Conservation (phyloP, 177 flowering plant genomes). For the Vitis hybrid region DNA sequence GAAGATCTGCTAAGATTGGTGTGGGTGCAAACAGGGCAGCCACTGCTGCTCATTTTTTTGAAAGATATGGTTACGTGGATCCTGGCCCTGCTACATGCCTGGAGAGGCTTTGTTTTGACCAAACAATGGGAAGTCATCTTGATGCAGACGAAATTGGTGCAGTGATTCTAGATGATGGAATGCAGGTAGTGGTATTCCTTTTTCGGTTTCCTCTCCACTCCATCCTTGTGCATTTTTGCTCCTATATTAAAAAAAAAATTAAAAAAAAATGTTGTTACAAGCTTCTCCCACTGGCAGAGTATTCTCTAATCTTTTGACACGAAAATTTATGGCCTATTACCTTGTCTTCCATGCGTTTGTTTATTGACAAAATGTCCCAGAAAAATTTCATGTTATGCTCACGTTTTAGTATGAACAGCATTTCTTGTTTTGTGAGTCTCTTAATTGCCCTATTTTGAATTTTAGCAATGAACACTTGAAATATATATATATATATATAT, state of each 20-base stretch:
- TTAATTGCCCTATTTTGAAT: neutral
- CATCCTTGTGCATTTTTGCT: neutral
- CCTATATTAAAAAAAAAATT: neutral
- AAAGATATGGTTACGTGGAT: constrained; percentile 50
- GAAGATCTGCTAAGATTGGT: constrained; percentile 64
- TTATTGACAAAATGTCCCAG: neutral
- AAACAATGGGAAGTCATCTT: constrained; percentile 18
- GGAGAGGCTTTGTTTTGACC: constrained; percentile 14
- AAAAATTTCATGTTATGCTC: neutral
- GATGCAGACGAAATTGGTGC: constrained; percentile 43
- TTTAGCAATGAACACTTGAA: neutral
- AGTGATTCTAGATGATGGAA: constrained; percentile 89
- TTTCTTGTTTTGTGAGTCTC: neutral
- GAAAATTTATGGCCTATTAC: too few relatives aligned
- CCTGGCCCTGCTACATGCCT: constrained; percentile 4
- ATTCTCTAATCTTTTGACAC: too few relatives aligned
- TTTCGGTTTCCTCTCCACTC: constrained; percentile 1
- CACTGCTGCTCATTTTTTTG: constrained; percentile 54
- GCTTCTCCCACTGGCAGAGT: too few relatives aligned
- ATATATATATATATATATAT: too few relatives aligned
- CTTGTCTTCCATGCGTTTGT: neutral
- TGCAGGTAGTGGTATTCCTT: constrained; percentile 61
- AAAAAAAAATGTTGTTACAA: too few relatives aligned
- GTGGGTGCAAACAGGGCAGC: constrained; percentile 72
- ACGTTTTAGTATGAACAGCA: neutral